These are phyloP conservation scores for Gracilariopsis chorda DNA, from an alignment of 23 red algal genomes.

Conservation along the genomic window DNA sequence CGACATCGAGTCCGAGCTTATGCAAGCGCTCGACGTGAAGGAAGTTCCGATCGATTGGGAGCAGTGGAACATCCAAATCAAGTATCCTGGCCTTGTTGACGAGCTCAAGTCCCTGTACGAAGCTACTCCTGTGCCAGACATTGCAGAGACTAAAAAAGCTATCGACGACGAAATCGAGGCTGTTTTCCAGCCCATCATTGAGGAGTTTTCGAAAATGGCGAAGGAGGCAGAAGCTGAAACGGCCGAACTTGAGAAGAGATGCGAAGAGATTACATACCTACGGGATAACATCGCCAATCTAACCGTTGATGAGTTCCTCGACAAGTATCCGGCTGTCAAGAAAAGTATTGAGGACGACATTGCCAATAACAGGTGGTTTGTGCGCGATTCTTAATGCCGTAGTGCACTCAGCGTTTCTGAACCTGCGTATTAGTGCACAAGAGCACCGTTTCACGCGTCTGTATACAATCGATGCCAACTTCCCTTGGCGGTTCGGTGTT, in stretches of 20 bases:
- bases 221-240: constrained; percentile 38
- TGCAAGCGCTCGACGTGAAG: background rate
- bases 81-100: constrained; percentile 58
- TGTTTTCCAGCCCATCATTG: constrained; percentile 53
- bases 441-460: no score
- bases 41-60: constrained; percentile 52
- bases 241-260: constrained; percentile 24
- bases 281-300: constrained; percentile 37
- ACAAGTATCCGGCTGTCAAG: constrained; percentile 51
- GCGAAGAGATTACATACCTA: constrained; percentile 20
- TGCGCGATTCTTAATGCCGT: background rate
- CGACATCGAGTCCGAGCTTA: constrained; percentile 25
- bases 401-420: no score
- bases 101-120: constrained; percentile 53
- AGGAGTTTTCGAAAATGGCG: constrained; percentile 7
- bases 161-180: background rate
- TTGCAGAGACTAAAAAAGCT: constrained; percentile 13
- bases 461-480: no score
- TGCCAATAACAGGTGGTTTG: constrained; percentile 68
- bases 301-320: constrained; percentile 61
- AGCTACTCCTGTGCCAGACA: background rate
- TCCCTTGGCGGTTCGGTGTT: no score
- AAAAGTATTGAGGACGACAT: constrained; percentile 58
- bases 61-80: constrained; percentile 39
- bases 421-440: no score